Base-by-base conservation (phyloP, 768 basidiomycete genomes). In the Boletus speciosus region DNA sequence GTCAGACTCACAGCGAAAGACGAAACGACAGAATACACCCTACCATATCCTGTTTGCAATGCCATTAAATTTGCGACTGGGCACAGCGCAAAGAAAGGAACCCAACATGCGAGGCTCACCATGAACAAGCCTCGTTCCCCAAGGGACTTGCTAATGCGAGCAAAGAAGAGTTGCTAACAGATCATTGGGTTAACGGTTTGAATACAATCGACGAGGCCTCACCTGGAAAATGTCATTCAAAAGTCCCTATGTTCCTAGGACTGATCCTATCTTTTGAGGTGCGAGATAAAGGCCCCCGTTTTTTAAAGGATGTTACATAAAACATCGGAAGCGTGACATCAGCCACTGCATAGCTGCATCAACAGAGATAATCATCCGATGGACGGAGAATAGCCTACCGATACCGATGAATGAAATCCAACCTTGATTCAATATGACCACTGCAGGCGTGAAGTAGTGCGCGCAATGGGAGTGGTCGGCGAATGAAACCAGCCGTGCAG, bases 401-500 rank as follows among this genome's bases (percentile, higher is more conserved):
- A 43, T 4, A 4, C 15, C 42, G 9, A 43, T 43, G 25, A 43
- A n/a, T 25, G 42, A 43, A 10, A 43, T 43, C 42, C 42, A 43
- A 27, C 25, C 42, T 43, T 27, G 25, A 43, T 43, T 43, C 16
- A 43, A 43, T 43, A 27, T 16, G 27, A 43, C 27, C 16, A 43
- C 42, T 7, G 25, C 15, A 27, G 15, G 42, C 25, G 42, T 43
- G 42, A 43, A 43, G 42, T 16, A 43, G 42, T 11, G 25, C 42
- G 42, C 42, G 25, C 16, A 27, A 15, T 5, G 42, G 42, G 10
- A 43, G 42, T 43, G 42, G 42, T 27, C 41, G 25, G 4, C 21
- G 7, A 14, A 5, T 15, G 19, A 52, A 59, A 27, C 9, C 37
- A 36, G 57, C 58, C 29, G 58, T 38, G 15, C 40, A 35, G 16